Evolutionary conservation across 768 basidiomycete species (phyloP), one percentile per base, ranked within the genome.

Genomic region (Obba rivulosa): DNA sequence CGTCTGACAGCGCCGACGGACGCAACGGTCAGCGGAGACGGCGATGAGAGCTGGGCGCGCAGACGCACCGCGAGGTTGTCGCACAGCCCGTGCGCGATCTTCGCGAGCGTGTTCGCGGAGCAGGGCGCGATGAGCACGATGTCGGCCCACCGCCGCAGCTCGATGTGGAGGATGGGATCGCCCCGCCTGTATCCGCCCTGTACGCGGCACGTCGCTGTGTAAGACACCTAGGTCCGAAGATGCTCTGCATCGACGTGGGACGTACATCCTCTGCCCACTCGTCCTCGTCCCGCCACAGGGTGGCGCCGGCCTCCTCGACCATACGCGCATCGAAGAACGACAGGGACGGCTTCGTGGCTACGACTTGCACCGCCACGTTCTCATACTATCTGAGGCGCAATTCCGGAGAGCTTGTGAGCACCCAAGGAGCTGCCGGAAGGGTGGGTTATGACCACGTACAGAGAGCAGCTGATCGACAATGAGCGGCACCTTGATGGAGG

Each of bases 151-250:
- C 84, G 72, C 28, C 92, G 70, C 2, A 96, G 81, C 68, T 99
- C 93, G 48, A 98, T 98, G 66, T 99, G 96, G 22, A 97, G 75
- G 47, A 98, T 95, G 0, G 92, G 92, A 57, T 97, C 87, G 1
- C 92, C 89, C 41, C 94, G 79, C 51, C 77, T 78, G 60, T 80
- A 89, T 58, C 75, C 77, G 20, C 71, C 76, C 92, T 94, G 61
- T 17, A 13, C 0, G 13, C 23, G 5, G 28, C 28, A 31, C n/a
- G n/a, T n/a, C n/a, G n/a, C n/a, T n/a, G n/a, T n/a, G n/a, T n/a
- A n/a, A n/a, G n/a, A n/a, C n/a, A n/a, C n/a, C n/a, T n/a, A n/a
- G n/a, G n/a, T n/a, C n/a, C n/a, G n/a, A n/a, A n/a, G n/a, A n/a
- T n/a, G n/a, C 16, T 1, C 20, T 16, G 8, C 3, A 17, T 17